Percentiles rank a stretch among this genome's conserved stretches.
Conservation (phyloP, 345 rosid genomes). For the Eucalyptus curtisii region DNA sequence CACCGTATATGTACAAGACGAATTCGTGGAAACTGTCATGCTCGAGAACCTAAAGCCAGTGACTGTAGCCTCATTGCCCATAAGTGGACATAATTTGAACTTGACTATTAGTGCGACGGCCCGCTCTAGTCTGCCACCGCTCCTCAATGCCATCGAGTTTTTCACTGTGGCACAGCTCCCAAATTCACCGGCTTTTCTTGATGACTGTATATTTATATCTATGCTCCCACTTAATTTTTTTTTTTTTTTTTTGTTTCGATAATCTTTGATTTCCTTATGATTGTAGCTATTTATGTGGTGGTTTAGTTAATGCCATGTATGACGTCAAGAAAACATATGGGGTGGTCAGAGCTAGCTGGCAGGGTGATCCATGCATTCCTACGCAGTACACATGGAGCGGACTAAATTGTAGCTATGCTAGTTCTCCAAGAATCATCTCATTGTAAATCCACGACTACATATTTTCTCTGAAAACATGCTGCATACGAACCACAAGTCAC, state of each 20-base stretch:
- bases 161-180: constrained; percentile 5
- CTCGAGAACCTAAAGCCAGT: neutral
- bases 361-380: too few relatives aligned
- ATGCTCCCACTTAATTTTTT: neutral
- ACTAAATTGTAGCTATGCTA: too few relatives aligned
- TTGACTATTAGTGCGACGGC: too few relatives aligned
- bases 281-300: neutral
- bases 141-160: constrained; percentile 13
- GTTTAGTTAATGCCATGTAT: constrained; percentile 18
- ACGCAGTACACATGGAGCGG: too few relatives aligned
- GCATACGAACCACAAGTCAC: neutral
- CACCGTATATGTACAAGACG: neutral
- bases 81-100: neutral
- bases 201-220: neutral
- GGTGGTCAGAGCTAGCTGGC: too few relatives aligned
- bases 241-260: too few relatives aligned
- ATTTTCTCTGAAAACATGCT: neutral
- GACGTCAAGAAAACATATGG: constrained; percentile 1
- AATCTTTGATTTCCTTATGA: neutral
- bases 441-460: neutral
- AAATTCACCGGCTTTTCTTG: neutral
- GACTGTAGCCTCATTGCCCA: neutral
- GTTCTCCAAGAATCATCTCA: neutral
- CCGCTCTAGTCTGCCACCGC: too few relatives aligned
- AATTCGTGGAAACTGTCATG: neutral